Conservation (phyloP, 768 basidiomycete species). For the Lactarius quietus region DNA sequence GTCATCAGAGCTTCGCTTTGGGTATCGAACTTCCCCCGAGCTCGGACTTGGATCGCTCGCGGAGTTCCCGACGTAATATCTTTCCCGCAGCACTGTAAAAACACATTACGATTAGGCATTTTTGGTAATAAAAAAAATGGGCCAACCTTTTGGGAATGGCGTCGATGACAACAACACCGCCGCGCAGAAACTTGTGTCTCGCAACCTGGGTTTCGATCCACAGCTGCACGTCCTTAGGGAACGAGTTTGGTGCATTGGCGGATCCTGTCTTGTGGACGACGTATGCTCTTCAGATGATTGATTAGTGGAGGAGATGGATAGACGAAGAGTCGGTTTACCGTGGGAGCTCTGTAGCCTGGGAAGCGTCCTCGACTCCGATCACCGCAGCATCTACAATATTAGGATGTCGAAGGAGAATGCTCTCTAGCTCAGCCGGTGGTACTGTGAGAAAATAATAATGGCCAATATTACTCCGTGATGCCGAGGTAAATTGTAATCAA, state of each 20-base stretch:
- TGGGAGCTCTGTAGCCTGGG: constrained; percentile 79
- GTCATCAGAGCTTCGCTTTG: constrained; percentile 17
- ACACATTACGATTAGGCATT: not conserved
- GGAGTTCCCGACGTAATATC: constrained; percentile 75
- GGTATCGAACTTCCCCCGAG: not conserved
- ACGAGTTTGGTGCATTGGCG: constrained; percentile 40
- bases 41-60: constrained; percentile 63
- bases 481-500: not conserved
- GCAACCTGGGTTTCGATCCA: constrained; percentile 74
- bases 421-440: constrained; percentile 83
- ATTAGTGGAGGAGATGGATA: not conserved
- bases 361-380: constrained; percentile 63
- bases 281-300: constrained; percentile 47
- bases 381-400: constrained; percentile 78
- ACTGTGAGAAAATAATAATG: constrained; percentile 46
- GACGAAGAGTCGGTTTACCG: constrained; percentile 39
- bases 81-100: constrained; percentile 73
- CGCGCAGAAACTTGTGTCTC: constrained; percentile 73
- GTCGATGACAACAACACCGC: constrained; percentile 62
- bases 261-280: constrained; percentile 44
- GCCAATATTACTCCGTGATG: not conserved
- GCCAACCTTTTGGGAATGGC: constrained; percentile 67
- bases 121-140: not conserved
- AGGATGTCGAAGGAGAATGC: constrained; percentile 67
- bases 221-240: constrained; percentile 47